phyloP scores from a whole-genome alignment of 805 yeast genomes.

The Candida ortonii region DNA sequence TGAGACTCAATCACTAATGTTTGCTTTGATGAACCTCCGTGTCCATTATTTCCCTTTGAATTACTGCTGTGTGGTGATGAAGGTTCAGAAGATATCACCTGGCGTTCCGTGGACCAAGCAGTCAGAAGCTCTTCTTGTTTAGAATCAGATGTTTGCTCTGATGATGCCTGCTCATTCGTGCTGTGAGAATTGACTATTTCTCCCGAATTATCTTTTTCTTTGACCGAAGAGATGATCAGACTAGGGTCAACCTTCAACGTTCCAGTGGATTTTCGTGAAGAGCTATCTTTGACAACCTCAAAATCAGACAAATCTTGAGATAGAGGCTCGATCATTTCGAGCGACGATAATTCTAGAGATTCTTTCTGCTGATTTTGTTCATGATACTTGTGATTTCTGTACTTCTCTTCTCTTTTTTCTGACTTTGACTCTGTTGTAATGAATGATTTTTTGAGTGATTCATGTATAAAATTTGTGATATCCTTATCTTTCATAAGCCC shows the following conservation, averaged over 20 bases:
- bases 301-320: constrained; percentile 22
- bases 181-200: no score
- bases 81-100: constrained; percentile 2
- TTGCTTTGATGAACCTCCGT: constrained; percentile 1
- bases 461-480: no score
- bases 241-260: constrained; percentile 7
- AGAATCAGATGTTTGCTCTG: constrained; percentile 5
- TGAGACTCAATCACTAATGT: constrained; percentile 4
- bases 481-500: no score
- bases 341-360: constrained; percentile 11
- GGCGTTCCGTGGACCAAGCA: background rate
- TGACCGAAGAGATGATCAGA: no score
- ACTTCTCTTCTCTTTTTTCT: no score
- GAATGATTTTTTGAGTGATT: no score
- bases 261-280: constrained; percentile 1
- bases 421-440: no score
- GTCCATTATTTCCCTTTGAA: background rate
- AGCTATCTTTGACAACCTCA: constrained; percentile 10
- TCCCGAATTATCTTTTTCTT: no score
- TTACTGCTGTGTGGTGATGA: constrained; percentile 1
- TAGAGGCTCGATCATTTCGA: constrained; percentile 19
- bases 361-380: background rate
- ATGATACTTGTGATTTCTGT: background rate
- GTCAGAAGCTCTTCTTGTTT: background rate
- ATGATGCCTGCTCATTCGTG: no score